A percentile compares a stretch with the other conserved stretches of the same genome.
These are phyloP conservation scores for Thecaphora thlaspeos DNA, from an alignment of 1,284 basidiomycete species.

Conservation along the genomic window DNA sequence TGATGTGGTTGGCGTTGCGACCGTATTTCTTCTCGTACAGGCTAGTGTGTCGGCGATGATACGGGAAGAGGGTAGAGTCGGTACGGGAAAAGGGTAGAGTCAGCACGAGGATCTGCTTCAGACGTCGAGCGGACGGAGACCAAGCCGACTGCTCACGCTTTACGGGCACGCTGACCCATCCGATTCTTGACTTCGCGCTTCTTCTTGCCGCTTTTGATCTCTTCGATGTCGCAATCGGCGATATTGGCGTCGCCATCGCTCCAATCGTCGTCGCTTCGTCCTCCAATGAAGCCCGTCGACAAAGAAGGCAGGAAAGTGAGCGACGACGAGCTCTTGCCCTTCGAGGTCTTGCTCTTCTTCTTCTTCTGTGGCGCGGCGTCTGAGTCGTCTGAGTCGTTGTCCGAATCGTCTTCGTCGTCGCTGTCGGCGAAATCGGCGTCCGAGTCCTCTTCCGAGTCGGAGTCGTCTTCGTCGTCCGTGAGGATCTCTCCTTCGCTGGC, in stretches of 20 bases:
- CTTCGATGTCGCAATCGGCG: constrained; percentile 61
- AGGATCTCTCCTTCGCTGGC: not conserved
- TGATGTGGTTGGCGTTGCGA: constrained; percentile 80
- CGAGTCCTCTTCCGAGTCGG: constrained; percentile 55
- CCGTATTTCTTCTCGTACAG: constrained; percentile 98
- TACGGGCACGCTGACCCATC: constrained; percentile 82
- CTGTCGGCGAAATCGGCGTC: constrained; percentile 52
- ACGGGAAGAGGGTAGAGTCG: too few species aligned
- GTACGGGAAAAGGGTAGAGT: too few species aligned
- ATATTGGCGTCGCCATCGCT: constrained; percentile 74
- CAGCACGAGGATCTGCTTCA: too few species aligned
- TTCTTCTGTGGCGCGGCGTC: constrained; percentile 5
- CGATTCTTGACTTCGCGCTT: constrained; percentile 72
- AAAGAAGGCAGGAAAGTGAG: constrained; percentile 87
- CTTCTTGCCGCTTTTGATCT: constrained; percentile 22
- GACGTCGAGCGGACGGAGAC: too few species aligned
- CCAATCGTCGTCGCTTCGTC: constrained; percentile 69
- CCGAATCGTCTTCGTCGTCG: constrained; percentile 45
- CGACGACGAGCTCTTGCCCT: constrained; percentile 46
- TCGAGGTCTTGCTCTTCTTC: constrained; percentile 6
- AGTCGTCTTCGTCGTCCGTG: not conserved
- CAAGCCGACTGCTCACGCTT: constrained; percentile 82
- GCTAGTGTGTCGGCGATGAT: too few species aligned
- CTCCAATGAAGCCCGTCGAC: constrained; percentile 73
- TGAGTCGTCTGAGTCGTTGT: constrained; percentile 25